Conservation (phyloP, 129 eudicot species). For the Chrysanthemum seticuspe region DNA sequence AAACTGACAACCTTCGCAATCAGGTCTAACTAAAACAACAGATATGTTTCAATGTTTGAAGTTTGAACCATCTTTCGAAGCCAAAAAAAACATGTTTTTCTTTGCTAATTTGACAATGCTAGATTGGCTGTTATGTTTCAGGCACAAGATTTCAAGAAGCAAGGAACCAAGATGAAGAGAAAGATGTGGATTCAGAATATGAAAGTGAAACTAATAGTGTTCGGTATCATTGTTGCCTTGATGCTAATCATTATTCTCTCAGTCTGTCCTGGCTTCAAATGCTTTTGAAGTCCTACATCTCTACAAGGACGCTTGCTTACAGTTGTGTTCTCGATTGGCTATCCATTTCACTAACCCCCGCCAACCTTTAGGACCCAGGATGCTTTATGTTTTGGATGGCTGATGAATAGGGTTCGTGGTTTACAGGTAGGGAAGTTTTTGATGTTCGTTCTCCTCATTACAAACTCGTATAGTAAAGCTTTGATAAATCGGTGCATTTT, state of each 20-base stretch:
- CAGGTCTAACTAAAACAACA: conserved; percentile 36
- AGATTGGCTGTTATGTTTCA: background rate
- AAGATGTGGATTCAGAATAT: conserved; percentile 58
- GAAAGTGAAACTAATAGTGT: conserved; percentile 52
- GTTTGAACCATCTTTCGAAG: conserved; percentile 17
- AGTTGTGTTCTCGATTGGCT: conserved; percentile 18
- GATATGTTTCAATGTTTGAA: background rate
- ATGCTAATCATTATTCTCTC: conserved; percentile 33
- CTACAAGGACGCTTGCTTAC: background rate
- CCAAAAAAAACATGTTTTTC: conserved; percentile 5
- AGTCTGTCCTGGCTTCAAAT: conserved; percentile 35
- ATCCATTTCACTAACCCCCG: conserved; percentile 8
- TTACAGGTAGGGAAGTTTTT: conserved; percentile 20
- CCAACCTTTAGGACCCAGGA: conserved; percentile 13
- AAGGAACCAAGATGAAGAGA: conserved; percentile 42
- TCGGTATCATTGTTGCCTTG: conserved; percentile 32
- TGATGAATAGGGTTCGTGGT: conserved; percentile 22
- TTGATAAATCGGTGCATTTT: conserved; percentile 34
- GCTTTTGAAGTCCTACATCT: conserved; percentile 10
- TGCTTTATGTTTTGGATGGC: conserved; percentile 15
- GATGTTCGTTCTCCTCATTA: background rate
- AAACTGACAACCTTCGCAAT: conserved; percentile 54
- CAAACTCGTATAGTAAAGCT: conserved; percentile 23
- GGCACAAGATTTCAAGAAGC: conserved; percentile 47
- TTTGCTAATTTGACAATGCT: background rate